Evolutionary conservation across 306 rosid species (phyloP).

Genomic region (apple (Malus domestica)): ASM211411v1 NC_041797.1:15122001-15122500

Average conservation of each 20-base stretch:
- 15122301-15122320: no score
- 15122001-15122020: conserved; percentile 57
- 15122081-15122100: neutral
- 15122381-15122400: conserved; percentile 46
- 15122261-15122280: no score
- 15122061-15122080: conserved; percentile 28
- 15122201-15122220: neutral
- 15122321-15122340: no score
- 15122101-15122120: neutral
- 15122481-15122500: conserved; percentile 34
- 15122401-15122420: conserved; percentile 24
- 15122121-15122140: neutral
- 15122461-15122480: conserved; percentile 32
- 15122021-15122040: conserved; percentile 54
- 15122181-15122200: neutral
- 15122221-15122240: neutral
- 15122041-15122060: conserved; percentile 42
- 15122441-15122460: conserved; percentile 20
- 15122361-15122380: neutral
- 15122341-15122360: no score
- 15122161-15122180: neutral
- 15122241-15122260: no score
- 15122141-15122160: neutral
- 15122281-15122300: no score
- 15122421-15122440: conserved; percentile 18